Evolutionary conservation across 1,284 basidiomycete species (phyloP).

Genomic region (Crucibulum cyathiforme): DNA sequence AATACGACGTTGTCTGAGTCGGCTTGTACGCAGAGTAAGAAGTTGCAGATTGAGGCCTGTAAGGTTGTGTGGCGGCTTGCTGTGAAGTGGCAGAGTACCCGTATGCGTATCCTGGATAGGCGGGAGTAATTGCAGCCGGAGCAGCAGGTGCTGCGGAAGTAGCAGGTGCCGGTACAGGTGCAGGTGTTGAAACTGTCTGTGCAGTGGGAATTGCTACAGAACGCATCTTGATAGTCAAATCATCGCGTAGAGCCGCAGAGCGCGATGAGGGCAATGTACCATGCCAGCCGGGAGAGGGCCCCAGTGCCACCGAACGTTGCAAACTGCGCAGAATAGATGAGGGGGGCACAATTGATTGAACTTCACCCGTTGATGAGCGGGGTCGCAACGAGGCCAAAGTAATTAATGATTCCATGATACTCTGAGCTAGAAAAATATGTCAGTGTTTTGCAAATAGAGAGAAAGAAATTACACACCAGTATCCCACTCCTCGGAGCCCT

Average conservation of each 20-base stretch:
- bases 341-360: constrained; percentile 62
- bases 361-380: constrained; percentile 51
- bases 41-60: constrained; percentile 26
- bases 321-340: constrained; percentile 67
- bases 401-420: constrained; percentile 70
- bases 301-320: constrained; percentile 68
- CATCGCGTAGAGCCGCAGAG: constrained; percentile 69
- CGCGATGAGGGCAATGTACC: constrained; percentile 71
- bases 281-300: constrained; percentile 69
- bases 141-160: constrained; percentile 28
- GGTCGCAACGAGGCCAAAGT: constrained; percentile 75
- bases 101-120: constrained; percentile 45
- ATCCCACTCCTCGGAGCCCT: constrained; percentile 80
- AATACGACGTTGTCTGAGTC: constrained; percentile 36
- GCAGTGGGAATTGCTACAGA: constrained; percentile 36
- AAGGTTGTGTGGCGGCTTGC: constrained; percentile 20
- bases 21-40: constrained; percentile 41
- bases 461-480: constrained; percentile 56
- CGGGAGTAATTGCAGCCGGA: constrained; percentile 28
- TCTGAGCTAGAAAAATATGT: constrained; percentile 57
- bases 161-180: constrained; percentile 11
- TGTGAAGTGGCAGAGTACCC: constrained; percentile 32
- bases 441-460: constrained; percentile 7
- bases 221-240: constrained; percentile 69
- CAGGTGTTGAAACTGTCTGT: constrained; percentile 10